A percentile compares a stretch with the other conserved stretches of the same genome.
Evolutionary conservation across 2,329 filamentous ascomycete species (phyloP).

Genomic region (Pezizomycotina sp.): DNA sequence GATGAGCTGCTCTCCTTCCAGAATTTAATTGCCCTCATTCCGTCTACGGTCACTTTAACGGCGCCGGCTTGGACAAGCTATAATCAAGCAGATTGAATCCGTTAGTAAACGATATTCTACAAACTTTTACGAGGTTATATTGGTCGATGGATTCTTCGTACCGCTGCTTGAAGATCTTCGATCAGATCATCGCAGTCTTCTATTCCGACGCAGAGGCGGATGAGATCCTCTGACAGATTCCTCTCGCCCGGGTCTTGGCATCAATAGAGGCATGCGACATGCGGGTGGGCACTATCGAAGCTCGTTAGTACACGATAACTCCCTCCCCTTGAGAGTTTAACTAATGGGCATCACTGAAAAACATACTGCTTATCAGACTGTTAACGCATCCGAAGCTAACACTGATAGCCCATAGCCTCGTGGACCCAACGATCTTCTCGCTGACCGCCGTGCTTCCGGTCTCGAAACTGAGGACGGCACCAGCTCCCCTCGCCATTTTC

Average conservation of each 20-base stretch:
- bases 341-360: background rate
- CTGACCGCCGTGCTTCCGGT: constrained; percentile 71
- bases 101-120: constrained; percentile 22
- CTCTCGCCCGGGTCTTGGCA: constrained; percentile 76
- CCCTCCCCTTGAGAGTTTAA: background rate
- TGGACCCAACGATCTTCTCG: constrained; percentile 85
- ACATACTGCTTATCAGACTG: constrained; percentile 67
- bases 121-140: background rate
- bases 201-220: constrained; percentile 87
- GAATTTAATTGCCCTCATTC: constrained; percentile 46
- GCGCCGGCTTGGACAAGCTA: constrained; percentile 87
- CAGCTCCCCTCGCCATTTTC: constrained; percentile 85
- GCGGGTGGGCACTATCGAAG: constrained; percentile 61
- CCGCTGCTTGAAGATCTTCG: constrained; percentile 78
- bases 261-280: constrained; percentile 99
- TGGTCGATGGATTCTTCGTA: constrained; percentile 38
- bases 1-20: no score
- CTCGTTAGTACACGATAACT: background rate
- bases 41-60: constrained; percentile 69
- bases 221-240: constrained; percentile 91
- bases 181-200: constrained; percentile 78
- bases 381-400: constrained; percentile 98
- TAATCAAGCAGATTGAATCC: constrained; percentile 19
- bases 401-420: constrained; percentile 82
- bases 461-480: constrained; percentile 89